Conservation (phyloP, 495 filamentous ascomycete species). For the Bacidia gigantensis region DNA sequence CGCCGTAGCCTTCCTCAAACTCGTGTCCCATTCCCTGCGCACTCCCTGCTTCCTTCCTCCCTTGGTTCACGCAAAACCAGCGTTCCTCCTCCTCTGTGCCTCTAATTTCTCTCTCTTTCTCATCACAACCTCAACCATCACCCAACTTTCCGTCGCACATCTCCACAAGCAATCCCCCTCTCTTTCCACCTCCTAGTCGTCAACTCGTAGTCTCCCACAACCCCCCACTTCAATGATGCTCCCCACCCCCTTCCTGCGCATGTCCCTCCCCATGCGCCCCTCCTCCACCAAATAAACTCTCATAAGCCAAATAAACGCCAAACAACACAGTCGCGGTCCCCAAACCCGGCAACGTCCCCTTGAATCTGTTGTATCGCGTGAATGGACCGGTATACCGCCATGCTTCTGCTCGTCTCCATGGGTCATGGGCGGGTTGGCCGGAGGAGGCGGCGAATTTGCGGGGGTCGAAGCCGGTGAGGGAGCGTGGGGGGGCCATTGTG, state of each 20-base stretch:
- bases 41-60: no score
- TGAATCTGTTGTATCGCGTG: conserved; percentile 77
- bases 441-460: conserved; percentile 56
- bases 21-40: no score
- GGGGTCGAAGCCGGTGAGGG: conserved; percentile 75
- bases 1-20: not conserved
- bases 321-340: conserved; percentile 88
- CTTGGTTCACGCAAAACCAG: no score
- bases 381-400: conserved; percentile 92
- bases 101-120: no score
- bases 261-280: conserved; percentile 26
- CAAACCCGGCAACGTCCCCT: conserved; percentile 69
- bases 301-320: conserved; percentile 73
- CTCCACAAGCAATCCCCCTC: no score
- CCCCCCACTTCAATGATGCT: not conserved
- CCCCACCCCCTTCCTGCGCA: conserved; percentile 4
- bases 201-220: no score
- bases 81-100: no score
- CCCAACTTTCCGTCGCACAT: no score
- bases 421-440: conserved; percentile 58
- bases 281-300: conserved; percentile 71
- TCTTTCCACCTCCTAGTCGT: not conserved
- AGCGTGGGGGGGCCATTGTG: conserved; percentile 25
- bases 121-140: no score
- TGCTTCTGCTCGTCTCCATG: conserved; percentile 78